Base-by-base conservation (phyloP, 306 rosid species). In the Echinosophora koreensis region DNA sequence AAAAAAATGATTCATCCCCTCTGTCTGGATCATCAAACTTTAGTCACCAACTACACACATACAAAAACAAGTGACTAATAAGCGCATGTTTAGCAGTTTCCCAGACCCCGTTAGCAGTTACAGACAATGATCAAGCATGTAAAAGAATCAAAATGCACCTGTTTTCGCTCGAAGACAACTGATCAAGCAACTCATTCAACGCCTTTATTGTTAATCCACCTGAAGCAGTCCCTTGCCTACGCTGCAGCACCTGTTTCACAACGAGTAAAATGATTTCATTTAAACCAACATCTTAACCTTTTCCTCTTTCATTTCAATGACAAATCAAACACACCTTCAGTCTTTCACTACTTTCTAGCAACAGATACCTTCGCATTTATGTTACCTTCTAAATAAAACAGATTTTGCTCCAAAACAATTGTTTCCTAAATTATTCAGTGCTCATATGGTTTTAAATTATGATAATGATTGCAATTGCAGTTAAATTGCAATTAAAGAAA, bases 131-230 rank as follows among this genome's bases (percentile, higher is more conserved):
- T 18, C 3, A 74, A 51, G 61, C 10, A 71, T 1, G 5, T 12
- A 78, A 72, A 72, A 60, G 39, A 73, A 67, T 46, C n/a, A 15
- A 64, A 63, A 0, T 6, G 52, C 35, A 88, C 98, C 98, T 90
- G 82, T 81, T 94, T 83, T 91, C 97, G 37, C 86, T 72, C 2
- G 89, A 85, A 78, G 97, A 87, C 88, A 94, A 80, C 61, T 90
- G 91, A 74, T 94, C 95, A 64, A 94, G 92, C 78, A 90, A 78
- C 41, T 92, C 97, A 79, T 94, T 94, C 41, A 94, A 76, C 80
- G 92, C 95, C 69, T 76, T 86, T 15, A 94, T 89, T 5, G 91
- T 90, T 66, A 94, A 83, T 60, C 93, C 94, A 73, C 97, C 97
- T 0, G 98, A 88, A 69, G 89, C 81, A 35, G 84, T 55, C 39